Base-by-base conservation (phyloP, 257 asterid species). In the Solanum tarijense region DNA sequence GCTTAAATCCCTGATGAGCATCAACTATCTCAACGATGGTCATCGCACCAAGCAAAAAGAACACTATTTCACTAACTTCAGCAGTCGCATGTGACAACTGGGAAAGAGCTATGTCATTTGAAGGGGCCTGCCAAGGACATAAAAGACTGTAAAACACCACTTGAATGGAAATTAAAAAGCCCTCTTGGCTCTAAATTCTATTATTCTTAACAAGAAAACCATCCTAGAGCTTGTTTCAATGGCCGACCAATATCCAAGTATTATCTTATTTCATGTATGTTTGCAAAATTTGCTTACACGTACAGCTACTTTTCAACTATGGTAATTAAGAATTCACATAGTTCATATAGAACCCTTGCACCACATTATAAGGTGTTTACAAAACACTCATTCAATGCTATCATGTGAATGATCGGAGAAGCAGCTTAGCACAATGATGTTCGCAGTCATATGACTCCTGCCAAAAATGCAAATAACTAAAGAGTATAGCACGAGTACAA, bases 1-100 rank as follows among this genome's bases (percentile, higher is more conserved):
- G 90, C 94, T 97, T 97, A 92, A 97, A 97, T 88, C 99, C 99
- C 94, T 94, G 99, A 93, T 97, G 99, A 86, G 99, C 96, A 90
- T 97, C 99, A 78, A 96, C 93, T 86, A 97, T 97, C 95, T 97
- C 99, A 60, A 97, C 99, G 76, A 96, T 95, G 81, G 99, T 96
- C 99, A 97, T 97, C 41, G 99, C 99, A 89, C 99, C 99, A 68
- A 97, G 96, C 93, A 97, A 83, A 92, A 97, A 97, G 90, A 97
- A 96, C 79, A 97, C 99, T 73, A 97, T 96, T 91, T 97, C 99
- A 90, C 99, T 97, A 35, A 96, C 98, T 89, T 97, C 99, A 73
- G 94, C 98, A 83, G 99, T 96, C 88, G 99, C 99, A 91, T 91
- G 99, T 66, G 99, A 94, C 91, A 97, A 89, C 93, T 96, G 96